Percentiles rank a stretch among this genome's conserved stretches.
These are phyloP conservation scores for Starmerella asiatica DNA, from an alignment of 805 yeast genomes.

Conservation along the genomic window DNA sequence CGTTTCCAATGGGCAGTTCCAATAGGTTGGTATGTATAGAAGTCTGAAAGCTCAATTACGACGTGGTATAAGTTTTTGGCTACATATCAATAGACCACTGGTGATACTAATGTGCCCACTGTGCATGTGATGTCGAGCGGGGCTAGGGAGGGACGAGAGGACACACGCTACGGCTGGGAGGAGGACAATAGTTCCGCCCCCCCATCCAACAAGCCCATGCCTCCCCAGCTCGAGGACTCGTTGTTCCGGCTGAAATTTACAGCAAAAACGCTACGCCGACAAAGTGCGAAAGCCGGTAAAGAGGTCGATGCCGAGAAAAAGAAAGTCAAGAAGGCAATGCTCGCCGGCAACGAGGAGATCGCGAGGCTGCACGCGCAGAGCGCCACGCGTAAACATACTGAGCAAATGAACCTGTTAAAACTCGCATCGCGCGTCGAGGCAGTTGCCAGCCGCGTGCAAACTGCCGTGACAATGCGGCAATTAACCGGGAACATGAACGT, in stretches of 20 bases:
- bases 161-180: no score
- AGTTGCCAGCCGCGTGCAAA: slow-evolving; percentile 88
- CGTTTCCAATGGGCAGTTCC: no score
- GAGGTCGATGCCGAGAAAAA: slow-evolving; percentile 80
- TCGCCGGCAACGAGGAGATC: slow-evolving; percentile 77
- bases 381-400: slow-evolving; percentile 84
- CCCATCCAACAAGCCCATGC: no score
- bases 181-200: no score
- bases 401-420: slow-evolving; percentile 64
- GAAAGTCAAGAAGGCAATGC: slow-evolving; percentile 76
- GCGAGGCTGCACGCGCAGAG: slow-evolving; percentile 91
- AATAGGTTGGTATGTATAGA: no score
- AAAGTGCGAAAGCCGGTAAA: slow-evolving; percentile 78
- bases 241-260: slow-evolving; percentile 46
- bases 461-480: slow-evolving; percentile 94
- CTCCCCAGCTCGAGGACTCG: slow-evolving; percentile 23
- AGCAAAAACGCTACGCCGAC: slow-evolving; percentile 75
- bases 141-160: no score
- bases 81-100: no score
- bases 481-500: slow-evolving; percentile 89
- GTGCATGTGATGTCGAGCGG: no score
- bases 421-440: slow-evolving; percentile 87
- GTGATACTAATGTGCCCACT: no score
- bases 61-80: no score
- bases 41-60: no score